These are phyloP conservation scores for Austroboletus olivaceoglutinosus DNA, from an alignment of 1,284 basidiomycete species.

Conservation along the genomic window DNA sequence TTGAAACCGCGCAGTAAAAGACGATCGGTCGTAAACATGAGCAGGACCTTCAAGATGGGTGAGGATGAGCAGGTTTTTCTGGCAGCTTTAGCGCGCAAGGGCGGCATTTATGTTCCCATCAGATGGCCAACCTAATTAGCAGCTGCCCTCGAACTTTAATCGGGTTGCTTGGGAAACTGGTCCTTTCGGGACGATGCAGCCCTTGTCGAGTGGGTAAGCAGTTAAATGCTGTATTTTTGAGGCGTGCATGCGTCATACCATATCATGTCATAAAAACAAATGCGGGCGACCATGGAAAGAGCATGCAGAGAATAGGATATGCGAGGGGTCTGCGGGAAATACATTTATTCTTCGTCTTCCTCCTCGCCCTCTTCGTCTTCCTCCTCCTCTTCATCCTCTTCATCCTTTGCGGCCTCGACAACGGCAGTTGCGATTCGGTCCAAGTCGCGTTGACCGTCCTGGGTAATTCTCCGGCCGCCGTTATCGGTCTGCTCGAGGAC, in stretches of 20 bases:
- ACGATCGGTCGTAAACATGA: conserved; percentile 16
- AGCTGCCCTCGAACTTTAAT: neutral
- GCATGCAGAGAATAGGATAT: conserved; percentile 24
- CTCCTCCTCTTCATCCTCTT: conserved; percentile 85
- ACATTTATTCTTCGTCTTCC: conserved; percentile 49
- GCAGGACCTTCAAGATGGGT: neutral
- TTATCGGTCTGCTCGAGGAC: conserved; percentile 93
- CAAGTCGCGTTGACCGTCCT: conserved; percentile 96
- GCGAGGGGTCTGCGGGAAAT: conserved; percentile 19
- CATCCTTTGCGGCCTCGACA: conserved; percentile 83
- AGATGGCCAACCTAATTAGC: neutral
- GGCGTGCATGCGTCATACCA: conserved; percentile 45
- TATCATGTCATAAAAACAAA: conserved; percentile 37
- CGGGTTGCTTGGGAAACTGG: neutral
- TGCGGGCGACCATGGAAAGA: conserved; percentile 18
- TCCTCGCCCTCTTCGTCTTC: conserved; percentile 46
- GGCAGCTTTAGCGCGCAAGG: neutral
- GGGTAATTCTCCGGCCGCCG: conserved; percentile 93
- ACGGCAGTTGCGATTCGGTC: conserved; percentile 98
- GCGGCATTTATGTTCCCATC: neutral
- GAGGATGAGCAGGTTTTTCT: neutral
- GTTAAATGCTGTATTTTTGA: conserved; percentile 32
- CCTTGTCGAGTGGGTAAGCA: neutral
- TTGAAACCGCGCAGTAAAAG: conserved; percentile 14
- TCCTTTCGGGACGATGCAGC: neutral